phyloP scores from a whole-genome alignment of 2,329 filamentous ascomycete genomes.

The Cytospora paraplurivora region DNA sequence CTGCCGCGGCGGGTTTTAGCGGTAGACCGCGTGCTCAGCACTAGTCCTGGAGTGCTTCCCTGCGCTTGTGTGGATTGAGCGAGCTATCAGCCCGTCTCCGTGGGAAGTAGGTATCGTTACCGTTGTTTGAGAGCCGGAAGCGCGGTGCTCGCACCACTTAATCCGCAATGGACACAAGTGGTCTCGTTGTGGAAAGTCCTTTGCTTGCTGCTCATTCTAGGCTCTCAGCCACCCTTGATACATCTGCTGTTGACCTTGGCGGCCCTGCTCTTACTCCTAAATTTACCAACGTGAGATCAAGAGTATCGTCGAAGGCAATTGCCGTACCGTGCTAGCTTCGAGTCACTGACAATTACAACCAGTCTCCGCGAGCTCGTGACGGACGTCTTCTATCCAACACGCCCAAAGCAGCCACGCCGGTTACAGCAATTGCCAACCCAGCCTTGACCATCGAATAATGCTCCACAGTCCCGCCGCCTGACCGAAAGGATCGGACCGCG shows the following conservation, averaged over 20 bases:
- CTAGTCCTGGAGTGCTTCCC: conserved; percentile 26
- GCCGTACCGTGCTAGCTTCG: background rate
- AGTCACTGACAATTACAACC: background rate
- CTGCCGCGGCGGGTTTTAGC: background rate
- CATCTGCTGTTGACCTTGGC: too few species aligned
- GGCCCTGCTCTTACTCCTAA: background rate
- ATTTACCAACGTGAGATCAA: conserved; percentile 4
- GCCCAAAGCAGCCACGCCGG: conserved; percentile 23
- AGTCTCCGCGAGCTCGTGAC: conserved; percentile 11
- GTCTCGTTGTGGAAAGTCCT: background rate
- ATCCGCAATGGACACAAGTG: background rate
- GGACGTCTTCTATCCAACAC: conserved; percentile 37
- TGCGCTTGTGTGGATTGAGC: conserved; percentile 8
- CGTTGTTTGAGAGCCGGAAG: background rate
- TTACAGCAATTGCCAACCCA: conserved; percentile 33
- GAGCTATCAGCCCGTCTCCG: conserved; percentile 4
- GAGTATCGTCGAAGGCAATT: background rate
- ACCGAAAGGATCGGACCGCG: conserved; percentile 42
- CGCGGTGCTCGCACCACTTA: background rate
- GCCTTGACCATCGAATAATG: conserved; percentile 43
- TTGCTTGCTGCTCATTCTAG: background rate
- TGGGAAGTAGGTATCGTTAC: conserved; percentile 6
- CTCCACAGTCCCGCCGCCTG: conserved; percentile 43
- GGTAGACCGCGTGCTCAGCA: conserved; percentile 30
- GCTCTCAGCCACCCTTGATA: background rate